A percentile compares a stretch with the other conserved stretches of the same genome.
These are phyloP conservation scores for Wickerhamiella kazuoi DNA, from an alignment of 805 yeast species.

Conservation along the genomic window DNA sequence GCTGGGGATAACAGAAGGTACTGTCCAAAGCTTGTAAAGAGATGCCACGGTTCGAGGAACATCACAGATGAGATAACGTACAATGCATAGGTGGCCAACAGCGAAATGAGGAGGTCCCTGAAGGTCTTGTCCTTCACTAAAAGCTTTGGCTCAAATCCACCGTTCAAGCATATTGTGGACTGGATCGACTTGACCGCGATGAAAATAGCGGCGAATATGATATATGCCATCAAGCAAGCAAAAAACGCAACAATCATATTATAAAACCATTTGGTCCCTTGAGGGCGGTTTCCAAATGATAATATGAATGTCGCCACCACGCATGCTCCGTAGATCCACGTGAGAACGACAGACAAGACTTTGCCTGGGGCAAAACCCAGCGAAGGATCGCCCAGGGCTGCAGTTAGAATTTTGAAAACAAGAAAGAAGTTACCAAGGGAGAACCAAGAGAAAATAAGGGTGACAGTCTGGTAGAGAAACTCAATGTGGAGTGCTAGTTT, in stretches of 20 bases:
- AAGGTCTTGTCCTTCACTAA: conserved; percentile 38
- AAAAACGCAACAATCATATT: conserved; percentile 57
- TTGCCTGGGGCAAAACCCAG: conserved; percentile 56
- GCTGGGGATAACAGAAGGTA: conserved; percentile 74
- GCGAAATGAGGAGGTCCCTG: conserved; percentile 73
- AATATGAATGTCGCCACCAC: conserved; percentile 72
- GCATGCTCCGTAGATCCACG: conserved; percentile 73
- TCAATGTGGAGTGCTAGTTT: conserved; percentile 61
- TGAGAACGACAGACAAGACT: conserved; percentile 55
- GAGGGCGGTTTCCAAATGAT: conserved; percentile 86
- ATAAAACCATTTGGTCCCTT: conserved; percentile 71
- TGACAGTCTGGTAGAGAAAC: conserved; percentile 57
- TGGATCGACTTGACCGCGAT: conserved; percentile 60
- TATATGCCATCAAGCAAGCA: conserved; percentile 75
- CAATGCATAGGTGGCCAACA: conserved; percentile 65
- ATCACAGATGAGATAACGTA: conserved; percentile 64
- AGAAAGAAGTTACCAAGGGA: conserved; percentile 77
- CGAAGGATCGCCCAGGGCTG: conserved; percentile 47
- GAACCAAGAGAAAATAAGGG: conserved; percentile 77
- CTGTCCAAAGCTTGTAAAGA: conserved; percentile 75
- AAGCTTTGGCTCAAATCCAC: conserved; percentile 26
- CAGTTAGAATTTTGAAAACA: conserved; percentile 74
- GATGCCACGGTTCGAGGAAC: conserved; percentile 82
- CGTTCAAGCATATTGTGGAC: conserved; percentile 30
- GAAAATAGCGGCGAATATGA: conserved; percentile 72